Percentiles rank a stretch among this genome's conserved stretches.
phyloP scores from a whole-genome alignment of 805 yeast genomes.

The Myxozyma sirexii region DNA sequence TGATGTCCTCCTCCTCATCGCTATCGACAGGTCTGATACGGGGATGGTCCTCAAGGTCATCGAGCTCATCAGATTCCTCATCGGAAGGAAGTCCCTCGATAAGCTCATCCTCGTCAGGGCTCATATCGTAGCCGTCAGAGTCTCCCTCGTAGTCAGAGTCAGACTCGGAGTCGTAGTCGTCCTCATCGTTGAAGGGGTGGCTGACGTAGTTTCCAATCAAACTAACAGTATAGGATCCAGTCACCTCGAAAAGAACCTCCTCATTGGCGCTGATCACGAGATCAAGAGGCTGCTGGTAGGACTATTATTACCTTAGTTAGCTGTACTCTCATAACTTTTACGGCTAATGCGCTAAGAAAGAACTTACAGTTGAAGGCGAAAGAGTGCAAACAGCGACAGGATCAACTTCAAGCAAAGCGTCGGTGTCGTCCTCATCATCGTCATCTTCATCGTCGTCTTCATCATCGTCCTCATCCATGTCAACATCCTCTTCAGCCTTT shows the following conservation, averaged over 20 bases:
- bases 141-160: constrained; percentile 38
- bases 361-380: constrained; percentile 68
- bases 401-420: constrained; percentile 71
- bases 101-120: constrained; percentile 39
- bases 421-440: constrained; percentile 53
- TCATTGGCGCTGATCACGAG: constrained; percentile 90
- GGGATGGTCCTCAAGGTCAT: constrained; percentile 44
- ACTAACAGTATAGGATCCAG: constrained; percentile 93
- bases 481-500: constrained; percentile 45
- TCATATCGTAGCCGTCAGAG: constrained; percentile 43
- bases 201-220: constrained; percentile 93
- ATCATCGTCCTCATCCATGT: constrained; percentile 56
- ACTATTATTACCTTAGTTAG: constrained; percentile 25
- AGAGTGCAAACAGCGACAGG: constrained; percentile 87
- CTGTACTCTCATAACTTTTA: too few relatives aligned
- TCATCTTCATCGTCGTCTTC: constrained; percentile 54
- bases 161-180: constrained; percentile 39
- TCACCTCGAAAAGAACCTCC: constrained; percentile 89
- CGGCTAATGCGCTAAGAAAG: background rate
- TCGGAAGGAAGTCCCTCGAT: constrained; percentile 34
- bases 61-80: constrained; percentile 47
- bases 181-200: constrained; percentile 80
- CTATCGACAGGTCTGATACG: constrained; percentile 46
- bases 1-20: constrained; percentile 41
- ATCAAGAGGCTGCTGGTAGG: constrained; percentile 82